Evolutionary conservation across 1,139 yeast species (phyloP), one percentile per base, ranked within the genome.

Genomic region (Geotrichum fermentans): DNA sequence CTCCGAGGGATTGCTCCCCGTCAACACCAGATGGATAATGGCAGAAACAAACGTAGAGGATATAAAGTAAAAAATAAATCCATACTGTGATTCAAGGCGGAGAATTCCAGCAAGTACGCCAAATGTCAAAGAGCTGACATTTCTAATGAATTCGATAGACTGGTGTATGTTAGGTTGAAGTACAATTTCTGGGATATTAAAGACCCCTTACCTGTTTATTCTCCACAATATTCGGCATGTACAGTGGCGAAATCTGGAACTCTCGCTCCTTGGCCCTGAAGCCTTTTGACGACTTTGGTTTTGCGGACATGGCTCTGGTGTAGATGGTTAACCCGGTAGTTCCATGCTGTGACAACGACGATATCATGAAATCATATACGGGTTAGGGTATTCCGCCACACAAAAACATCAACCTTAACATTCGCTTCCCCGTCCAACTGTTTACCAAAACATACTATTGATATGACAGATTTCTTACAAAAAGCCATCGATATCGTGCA

Each of bases 401-500:
- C n/a, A n/a, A n/a, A 10, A 24, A 10, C 28, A 6, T 24, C 10
- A 24, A 24, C 10, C 28, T 6, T 24, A 24, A 24, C 28, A 24
- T 24, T 24, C 28, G 28, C 10, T 24, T 24, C 10, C 28, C 6
- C 28, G n/a, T 10, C 28, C 28, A 24, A 6, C 28, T 24, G 8
- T 24, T 6, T 6, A 6, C 28, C 28, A 24, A 6, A 6, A 6
- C 8, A 10, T 10, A 24, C 28, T 6, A 6, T 10, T 10, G 28
- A 24, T 49, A 78, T 85, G 29, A 78, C 85, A 13, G 97, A 92
- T 65, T 90, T 92, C 65, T 74, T 92, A 43, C 81, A 85, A 55
- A 94, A 92, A 67, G 99, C 97, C 18, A 89, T 92, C 30, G 97
- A 89, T 56, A 75, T 90, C 44, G 95, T 92, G 14, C 95, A 89